These are phyloP conservation scores for Mimosa bimucronata DNA, from an alignment of 306 rosid genomes.

Conservation along the genomic window DNA sequence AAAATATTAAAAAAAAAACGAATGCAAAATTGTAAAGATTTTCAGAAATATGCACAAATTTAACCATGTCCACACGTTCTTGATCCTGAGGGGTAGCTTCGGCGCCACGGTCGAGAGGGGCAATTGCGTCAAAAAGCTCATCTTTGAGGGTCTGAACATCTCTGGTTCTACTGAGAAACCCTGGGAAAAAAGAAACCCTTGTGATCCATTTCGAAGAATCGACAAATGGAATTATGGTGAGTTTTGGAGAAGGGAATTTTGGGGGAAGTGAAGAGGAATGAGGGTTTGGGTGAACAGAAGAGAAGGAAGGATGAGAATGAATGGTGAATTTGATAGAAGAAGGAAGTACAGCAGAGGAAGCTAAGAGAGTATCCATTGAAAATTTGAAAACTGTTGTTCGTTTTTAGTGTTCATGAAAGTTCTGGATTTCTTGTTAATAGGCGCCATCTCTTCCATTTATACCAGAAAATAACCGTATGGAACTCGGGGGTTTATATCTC, in stretches of 20 bases:
- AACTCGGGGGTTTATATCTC: too few relatives aligned
- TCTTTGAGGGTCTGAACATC: conserved; percentile 49
- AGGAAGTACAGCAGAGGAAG: conserved; percentile 14
- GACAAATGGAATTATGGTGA: conserved; percentile 1
- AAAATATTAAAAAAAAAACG: not conserved
- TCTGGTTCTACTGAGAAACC: conserved; percentile 34
- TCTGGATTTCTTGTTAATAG: not conserved
- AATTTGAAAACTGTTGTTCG: too few relatives aligned
- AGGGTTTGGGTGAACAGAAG: conserved; percentile 3
- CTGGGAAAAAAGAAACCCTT: conserved; percentile 46
- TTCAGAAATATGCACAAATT: not conserved
- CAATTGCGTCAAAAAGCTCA: conserved; percentile 41
- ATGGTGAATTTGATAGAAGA: not conserved
- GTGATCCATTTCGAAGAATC: conserved; percentile 45
- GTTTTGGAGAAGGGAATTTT: conserved; percentile 30
- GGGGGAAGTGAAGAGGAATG: conserved; percentile 24
- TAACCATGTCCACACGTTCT: conserved; percentile 52
- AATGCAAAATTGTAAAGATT: not conserved
- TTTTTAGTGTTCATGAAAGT: not conserved
- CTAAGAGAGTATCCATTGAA: conserved; percentile 35
- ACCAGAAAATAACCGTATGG: not conserved
- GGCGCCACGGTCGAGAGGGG: conserved; percentile 49
- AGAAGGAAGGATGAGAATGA: conserved; percentile 17
- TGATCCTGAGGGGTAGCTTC: conserved; percentile 44
- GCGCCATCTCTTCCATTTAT: not conserved